Conservation (phyloP, 2,329 filamentous ascomycete genomes). For the Onygena corvina region DNA sequence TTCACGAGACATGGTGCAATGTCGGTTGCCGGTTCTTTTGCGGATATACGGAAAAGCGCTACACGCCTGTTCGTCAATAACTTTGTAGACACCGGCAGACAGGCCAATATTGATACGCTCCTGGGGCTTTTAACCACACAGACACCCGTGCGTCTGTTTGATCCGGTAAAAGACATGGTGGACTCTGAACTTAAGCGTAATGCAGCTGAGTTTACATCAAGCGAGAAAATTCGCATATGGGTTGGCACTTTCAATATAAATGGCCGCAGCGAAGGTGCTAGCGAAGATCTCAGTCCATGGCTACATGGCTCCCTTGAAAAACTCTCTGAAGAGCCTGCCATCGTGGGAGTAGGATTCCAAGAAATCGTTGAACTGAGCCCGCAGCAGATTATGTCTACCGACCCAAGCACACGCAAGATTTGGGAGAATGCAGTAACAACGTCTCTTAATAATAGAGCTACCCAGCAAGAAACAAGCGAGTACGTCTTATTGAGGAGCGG, state of each 20-base stretch:
- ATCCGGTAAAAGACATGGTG: conserved; percentile 89
- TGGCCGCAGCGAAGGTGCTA: conserved; percentile 64
- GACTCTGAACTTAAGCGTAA: conserved; percentile 58
- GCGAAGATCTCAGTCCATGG: conserved; percentile 74
- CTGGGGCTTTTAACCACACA: conserved; percentile 78
- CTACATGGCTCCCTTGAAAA: conserved; percentile 52
- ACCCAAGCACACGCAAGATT: conserved; percentile 67
- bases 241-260: conserved; percentile 93
- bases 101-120: conserved; percentile 89
- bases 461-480: conserved; percentile 53
- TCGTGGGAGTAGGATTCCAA: conserved; percentile 86
- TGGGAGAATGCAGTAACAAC: conserved; percentile 77
- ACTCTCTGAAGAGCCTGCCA: conserved; percentile 57
- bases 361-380: conserved; percentile 97
- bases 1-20: conserved; percentile 93
- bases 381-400: conserved; percentile 98
- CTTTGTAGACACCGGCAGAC: conserved; percentile 82
- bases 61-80: conserved; percentile 95
- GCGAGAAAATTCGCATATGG: conserved; percentile 63
- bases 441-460: conserved; percentile 62
- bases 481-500: conserved; percentile 87
- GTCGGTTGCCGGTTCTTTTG: conserved; percentile 82
- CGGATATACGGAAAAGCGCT: conserved; percentile 90
- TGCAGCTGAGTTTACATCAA: conserved; percentile 60
- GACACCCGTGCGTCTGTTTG: conserved; percentile 69